Percentiles rank a stretch among this genome's conserved stretches.
phyloP scores from a whole-genome alignment of 225 moss, liverwort and hornwort genomes.

The Sphagnum tenellum region DNA sequence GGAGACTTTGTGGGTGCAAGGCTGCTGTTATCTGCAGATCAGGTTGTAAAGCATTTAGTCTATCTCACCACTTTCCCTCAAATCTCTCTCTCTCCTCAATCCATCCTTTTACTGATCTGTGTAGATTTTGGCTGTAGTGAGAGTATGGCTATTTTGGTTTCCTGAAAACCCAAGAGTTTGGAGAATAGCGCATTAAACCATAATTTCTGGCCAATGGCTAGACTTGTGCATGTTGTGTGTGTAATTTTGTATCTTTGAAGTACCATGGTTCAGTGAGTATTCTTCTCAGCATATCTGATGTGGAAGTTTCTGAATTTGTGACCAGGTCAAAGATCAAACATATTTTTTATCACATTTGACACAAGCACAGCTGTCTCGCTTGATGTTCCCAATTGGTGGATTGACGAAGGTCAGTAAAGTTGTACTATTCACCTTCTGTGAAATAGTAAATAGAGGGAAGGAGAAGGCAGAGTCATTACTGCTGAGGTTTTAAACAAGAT shows the following conservation, averaged over 20 bases:
- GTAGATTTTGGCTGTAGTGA: too few relatives aligned
- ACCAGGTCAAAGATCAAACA: slow-evolving; percentile 87
- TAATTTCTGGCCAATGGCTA: too few relatives aligned
- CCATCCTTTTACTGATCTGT: too few relatives aligned
- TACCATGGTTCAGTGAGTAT: too few relatives aligned
- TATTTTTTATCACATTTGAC: slow-evolving; percentile 85
- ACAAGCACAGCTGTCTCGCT: slow-evolving; percentile 67
- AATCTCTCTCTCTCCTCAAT: neutral
- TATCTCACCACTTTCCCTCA: neutral
- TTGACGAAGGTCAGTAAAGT: slow-evolving; percentile 52
- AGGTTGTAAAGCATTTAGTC: slow-evolving; percentile 24
- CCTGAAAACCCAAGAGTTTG: too few relatives aligned
- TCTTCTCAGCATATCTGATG: neutral
- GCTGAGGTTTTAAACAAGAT: too few relatives aligned
- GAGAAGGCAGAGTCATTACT: too few relatives aligned
- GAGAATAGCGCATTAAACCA: too few relatives aligned
- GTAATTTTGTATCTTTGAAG: neutral
- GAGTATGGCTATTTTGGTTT: too few relatives aligned
- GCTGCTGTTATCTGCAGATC: slow-evolving; percentile 70
- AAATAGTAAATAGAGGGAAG: too few relatives aligned
- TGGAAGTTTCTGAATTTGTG: slow-evolving; percentile 5
- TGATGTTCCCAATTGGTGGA: slow-evolving; percentile 79
- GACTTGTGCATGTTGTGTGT: too few relatives aligned
- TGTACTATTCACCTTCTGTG: too few relatives aligned
- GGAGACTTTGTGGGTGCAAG: slow-evolving; percentile 14